These are phyloP conservation scores for Zygnema cylindricum DNA, from an alignment of 139 green algal genomes.

Conservation along the genomic window DNA sequence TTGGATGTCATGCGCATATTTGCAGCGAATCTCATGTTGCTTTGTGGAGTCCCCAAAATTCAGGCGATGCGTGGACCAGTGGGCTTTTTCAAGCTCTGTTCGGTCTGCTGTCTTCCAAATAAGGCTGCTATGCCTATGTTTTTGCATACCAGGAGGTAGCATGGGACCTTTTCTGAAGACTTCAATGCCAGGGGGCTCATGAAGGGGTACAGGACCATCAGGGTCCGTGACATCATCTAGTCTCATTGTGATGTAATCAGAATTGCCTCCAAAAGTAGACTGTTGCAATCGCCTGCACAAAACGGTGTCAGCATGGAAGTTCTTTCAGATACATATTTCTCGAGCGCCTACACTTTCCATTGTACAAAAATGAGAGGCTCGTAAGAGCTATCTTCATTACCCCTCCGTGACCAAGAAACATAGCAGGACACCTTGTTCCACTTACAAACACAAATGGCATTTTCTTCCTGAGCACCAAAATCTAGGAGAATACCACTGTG, in stretches of 20 bases:
- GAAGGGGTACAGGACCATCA: not conserved
- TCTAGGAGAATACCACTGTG: too few species aligned
- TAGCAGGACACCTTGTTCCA: too few species aligned
- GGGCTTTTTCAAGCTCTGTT: not conserved
- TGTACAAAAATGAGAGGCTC: too few species aligned
- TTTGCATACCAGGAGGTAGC: not conserved
- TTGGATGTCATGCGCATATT: not conserved
- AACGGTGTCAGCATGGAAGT: too few species aligned
- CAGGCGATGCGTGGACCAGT: not conserved
- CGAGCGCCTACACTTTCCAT: too few species aligned
- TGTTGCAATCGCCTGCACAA: not conserved
- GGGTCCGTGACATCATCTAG: not conserved
- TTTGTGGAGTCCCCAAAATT: not conserved
- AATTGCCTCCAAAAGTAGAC: not conserved
- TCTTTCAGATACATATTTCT: too few species aligned
- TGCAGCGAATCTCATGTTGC: not conserved
- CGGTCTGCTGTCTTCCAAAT: not conserved
- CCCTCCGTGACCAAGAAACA: too few species aligned
- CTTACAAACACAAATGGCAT: too few species aligned
- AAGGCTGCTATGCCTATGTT: not conserved
- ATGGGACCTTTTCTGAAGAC: not conserved
- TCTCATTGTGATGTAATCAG: not conserved
- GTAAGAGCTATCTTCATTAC: too few species aligned
- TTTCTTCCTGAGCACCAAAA: too few species aligned
- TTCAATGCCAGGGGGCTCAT: not conserved